phyloP scores from a whole-genome alignment of 2,329 filamentous ascomycete genomes.

The Cryphonectria carpinicola region DNA sequence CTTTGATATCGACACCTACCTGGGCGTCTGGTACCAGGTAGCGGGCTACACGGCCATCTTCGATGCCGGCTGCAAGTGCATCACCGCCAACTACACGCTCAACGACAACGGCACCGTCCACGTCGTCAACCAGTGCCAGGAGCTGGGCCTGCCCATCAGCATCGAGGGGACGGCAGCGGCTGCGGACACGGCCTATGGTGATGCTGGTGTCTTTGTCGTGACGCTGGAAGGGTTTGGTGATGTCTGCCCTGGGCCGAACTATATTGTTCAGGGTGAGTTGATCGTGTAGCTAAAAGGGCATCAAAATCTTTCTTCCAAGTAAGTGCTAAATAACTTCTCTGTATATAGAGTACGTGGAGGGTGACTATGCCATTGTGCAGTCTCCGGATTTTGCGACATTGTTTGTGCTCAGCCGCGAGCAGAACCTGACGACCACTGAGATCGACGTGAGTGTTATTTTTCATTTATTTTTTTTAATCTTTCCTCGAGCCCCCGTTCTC shows the following conservation, averaged over 20 bases:
- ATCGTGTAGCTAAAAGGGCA: too few species aligned
- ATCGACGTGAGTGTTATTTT: conserved; percentile 26
- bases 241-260: conserved; percentile 31
- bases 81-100: conserved; percentile 31
- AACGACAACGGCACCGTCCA: conserved; percentile 30
- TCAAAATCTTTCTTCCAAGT: background rate
- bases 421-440: conserved; percentile 27
- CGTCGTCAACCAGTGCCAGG: conserved; percentile 30
- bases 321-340: background rate
- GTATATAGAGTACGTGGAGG: conserved; percentile 28
- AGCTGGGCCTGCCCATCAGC: conserved; percentile 25
- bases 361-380: conserved; percentile 32
- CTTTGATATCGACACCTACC: conserved; percentile 29
- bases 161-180: conserved; percentile 29
- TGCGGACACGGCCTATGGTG: conserved; percentile 30
- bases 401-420: conserved; percentile 31
- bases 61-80: conserved; percentile 29
- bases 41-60: conserved; percentile 30
- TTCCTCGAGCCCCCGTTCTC: too few species aligned
- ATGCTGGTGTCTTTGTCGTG: conserved; percentile 30
- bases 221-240: conserved; percentile 27
- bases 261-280: conserved; percentile 32
- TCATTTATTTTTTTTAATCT: too few species aligned
- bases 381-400: conserved; percentile 28
- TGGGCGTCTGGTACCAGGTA: conserved; percentile 31